Evolutionary conservation across 2,329 filamentous ascomycete genomes (phyloP), one percentile per base, ranked within the genome.

Genomic region (Fusarium dlaminii): DNA sequence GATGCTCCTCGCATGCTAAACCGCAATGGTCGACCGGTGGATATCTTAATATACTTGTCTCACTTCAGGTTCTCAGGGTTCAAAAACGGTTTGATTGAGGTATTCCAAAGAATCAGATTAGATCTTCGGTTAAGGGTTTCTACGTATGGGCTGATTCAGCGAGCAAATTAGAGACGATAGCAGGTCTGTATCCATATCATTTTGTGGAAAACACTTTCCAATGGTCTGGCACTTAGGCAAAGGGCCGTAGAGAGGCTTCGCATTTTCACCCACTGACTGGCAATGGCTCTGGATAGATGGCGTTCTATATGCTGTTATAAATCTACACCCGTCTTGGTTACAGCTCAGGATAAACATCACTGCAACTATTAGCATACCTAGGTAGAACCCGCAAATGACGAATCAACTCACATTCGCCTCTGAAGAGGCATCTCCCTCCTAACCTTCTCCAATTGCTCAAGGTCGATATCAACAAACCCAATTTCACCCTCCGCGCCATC

Each of bases 381-480:
- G 20, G 29, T n/a, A 10, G 15, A 48, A n/a, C 6, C 14, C 42
- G 22, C 18, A 55, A 36, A 20, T 34, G 40, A 10, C 24, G 8
- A 15, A 12, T 45, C n/a, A 45, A 86, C 88, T 86, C 69, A 89
- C 88, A 81, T 86, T 73, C 88, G 82, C 73, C 88, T 80, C 51
- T 83, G 81, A 58, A 90, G 78, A 51, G 88, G 88, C 86, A 90
- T 88, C 80, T 84, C 83, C 63, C 80, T 81, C 77, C 89, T 82
- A 10, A 90, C 83, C 68, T 81, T 83, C 72, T 83, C 84, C 82
- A 87, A 80, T 65, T 86, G 76, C 6, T 75, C 84, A 36, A 87
- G 68, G 70, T 90, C 87, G 51, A 91, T 84, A 48, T 90, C 87
- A 1, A 89, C 87, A 32, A 90, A 83, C 14, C 87, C 89, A 68